Base-by-base conservation (phyloP, 169 alveolate species). In the Theileria sp. region DNA sequence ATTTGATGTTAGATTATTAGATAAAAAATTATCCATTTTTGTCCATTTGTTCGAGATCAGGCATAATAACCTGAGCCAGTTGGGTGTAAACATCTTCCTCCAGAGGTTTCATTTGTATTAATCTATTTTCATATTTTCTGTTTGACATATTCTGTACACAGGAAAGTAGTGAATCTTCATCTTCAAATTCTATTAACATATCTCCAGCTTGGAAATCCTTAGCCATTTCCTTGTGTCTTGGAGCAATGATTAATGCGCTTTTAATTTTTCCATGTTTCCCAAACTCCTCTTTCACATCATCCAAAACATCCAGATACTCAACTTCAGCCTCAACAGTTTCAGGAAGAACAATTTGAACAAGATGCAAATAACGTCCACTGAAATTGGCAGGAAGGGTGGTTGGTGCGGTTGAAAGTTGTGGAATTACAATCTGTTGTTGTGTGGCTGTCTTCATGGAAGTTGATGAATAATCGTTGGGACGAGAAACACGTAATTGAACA, bases 381-480 rank as follows among this genome's bases (percentile, higher is more conserved):
- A 84, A 70, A 51, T 86, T 54, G 36, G 74, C 88, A 23, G 28
- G 61, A 32, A 79, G 67, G 25, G 62, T 17, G 23, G 75, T 28
- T 54, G 76, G 61, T 9, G 61, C 19, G 21, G 69, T 17, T n/a
- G 61, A 44, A 6, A 75, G 77, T 23, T 19, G 62, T 50, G 77
- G 75, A 19, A 38, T 75, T 38, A 17, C n/a, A 10, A 13, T 13
- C 23, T 30, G 86, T 38, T 4, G 44, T 50, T 49, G 58, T 9
- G 67, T 56, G 2, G 66, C 85, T 38, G 26, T 80, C 80, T 86
- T 90, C 54, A 85, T 75, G 17, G 88, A 32, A 34, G 79, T 79
- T 15, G 94, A 88, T 4, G 95, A 87, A 78, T 94, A 95, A 83
- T 95, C 98, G 65, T 95, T 95, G 3, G 98, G 98, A 50, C 98